Percentiles rank a stretch among this genome's conserved stretches.
Evolutionary conservation across 805 yeast genomes (phyloP).

Genomic region (Debaryomyces maramus): DNA sequence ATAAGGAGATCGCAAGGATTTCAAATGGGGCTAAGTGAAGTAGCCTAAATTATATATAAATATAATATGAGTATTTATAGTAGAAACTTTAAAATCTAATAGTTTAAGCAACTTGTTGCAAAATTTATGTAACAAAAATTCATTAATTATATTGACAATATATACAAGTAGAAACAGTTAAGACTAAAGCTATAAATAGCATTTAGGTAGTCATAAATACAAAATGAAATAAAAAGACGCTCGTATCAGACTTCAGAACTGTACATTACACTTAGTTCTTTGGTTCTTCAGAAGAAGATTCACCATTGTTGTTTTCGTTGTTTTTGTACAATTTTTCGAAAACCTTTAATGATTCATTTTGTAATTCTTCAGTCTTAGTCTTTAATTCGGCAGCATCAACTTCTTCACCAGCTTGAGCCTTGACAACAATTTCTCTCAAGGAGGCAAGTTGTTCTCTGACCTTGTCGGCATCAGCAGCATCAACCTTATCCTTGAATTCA

Average conservation of each 20-base stretch:
- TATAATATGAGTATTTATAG: no score
- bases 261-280: constrained; percentile 20
- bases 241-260: neutral
- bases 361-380: constrained; percentile 73
- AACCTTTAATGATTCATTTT: constrained; percentile 70
- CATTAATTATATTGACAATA: constrained; percentile 2
- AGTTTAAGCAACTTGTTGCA: no score
- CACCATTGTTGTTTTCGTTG: constrained; percentile 19
- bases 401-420: constrained; percentile 63
- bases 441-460: constrained; percentile 52
- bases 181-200: neutral
- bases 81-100: no score
- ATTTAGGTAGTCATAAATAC: neutral
- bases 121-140: no score
- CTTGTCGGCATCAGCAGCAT: constrained; percentile 47
- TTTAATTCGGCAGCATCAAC: constrained; percentile 64
- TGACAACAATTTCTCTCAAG: constrained; percentile 64
- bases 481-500: constrained; percentile 49
- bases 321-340: constrained; percentile 61
- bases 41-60: no score
- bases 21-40: constrained; percentile 6
- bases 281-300: constrained; percentile 23
- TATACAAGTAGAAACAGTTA: constrained; percentile 1
- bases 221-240: neutral
- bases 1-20: constrained; percentile 9